Conservation (phyloP, 345 rosid genomes). For the Citrus medica region DNA sequence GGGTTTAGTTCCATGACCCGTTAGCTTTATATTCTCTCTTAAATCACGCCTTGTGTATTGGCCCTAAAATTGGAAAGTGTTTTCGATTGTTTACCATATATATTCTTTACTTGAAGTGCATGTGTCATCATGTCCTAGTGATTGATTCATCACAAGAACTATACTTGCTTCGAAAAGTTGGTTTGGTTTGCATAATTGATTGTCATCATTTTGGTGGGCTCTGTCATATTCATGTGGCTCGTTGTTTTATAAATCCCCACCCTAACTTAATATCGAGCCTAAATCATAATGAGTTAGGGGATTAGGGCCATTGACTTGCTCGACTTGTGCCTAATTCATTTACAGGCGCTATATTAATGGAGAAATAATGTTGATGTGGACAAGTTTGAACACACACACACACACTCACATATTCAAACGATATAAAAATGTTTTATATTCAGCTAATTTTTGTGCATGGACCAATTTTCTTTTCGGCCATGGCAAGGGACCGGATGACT, state of each 20-base stretch:
- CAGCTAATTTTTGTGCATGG: background rate
- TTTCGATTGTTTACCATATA: background rate
- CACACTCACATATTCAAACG: background rate
- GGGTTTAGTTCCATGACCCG: background rate
- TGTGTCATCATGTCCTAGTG: background rate
- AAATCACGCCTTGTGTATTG: background rate
- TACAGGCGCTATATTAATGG: constrained; percentile 7
- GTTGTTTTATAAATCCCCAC: constrained; percentile 14
- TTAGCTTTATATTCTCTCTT: background rate
- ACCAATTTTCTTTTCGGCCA: background rate
- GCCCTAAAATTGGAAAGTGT: background rate
- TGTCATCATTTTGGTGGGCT: background rate
- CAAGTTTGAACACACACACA: background rate
- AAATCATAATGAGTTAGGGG: background rate
- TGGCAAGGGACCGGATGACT: constrained; percentile 7
- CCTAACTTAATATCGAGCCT: constrained; percentile 9
- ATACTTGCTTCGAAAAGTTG: no score
- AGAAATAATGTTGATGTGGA: constrained; percentile 25
- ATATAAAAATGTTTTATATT: background rate
- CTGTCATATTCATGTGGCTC: background rate
- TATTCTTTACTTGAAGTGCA: background rate
- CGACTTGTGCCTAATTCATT: constrained; percentile 24
- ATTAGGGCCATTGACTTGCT: constrained; percentile 28
- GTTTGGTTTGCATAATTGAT: background rate
- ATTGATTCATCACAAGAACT: no score